These are phyloP conservation scores for Jasminum sambac DNA, from an alignment of 257 asterid genomes.

Conservation along the genomic window DNA sequence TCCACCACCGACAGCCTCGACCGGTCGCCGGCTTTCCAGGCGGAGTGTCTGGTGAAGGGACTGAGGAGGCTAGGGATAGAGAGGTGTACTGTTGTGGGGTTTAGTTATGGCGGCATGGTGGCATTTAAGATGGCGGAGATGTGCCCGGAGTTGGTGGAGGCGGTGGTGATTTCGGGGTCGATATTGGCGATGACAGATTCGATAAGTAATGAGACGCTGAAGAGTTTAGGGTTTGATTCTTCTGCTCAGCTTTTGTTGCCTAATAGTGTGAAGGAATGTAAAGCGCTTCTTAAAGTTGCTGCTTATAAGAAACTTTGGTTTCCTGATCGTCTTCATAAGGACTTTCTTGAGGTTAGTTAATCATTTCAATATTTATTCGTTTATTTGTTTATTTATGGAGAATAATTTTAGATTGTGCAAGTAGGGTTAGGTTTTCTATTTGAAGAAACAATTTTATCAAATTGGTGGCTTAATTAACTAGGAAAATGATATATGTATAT, in stretches of 20 bases:
- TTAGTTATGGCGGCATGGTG: slow-evolving; percentile 97
- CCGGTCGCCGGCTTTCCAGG: slow-evolving; percentile 81
- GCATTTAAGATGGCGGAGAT: slow-evolving; percentile 90
- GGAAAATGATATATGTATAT: no score
- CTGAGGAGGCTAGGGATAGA: slow-evolving; percentile 64
- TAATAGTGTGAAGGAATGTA: slow-evolving; percentile 58
- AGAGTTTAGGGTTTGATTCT: slow-evolving; percentile 63
- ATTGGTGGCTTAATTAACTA: no score
- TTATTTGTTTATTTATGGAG: no score
- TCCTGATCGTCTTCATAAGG: slow-evolving; percentile 77
- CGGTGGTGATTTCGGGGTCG: slow-evolving; percentile 72
- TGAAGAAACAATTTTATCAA: no score
- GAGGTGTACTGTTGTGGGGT: slow-evolving; percentile 74
- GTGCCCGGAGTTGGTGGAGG: slow-evolving; percentile 61
- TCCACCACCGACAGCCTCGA: slow-evolving; percentile 59
- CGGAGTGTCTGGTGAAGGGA: slow-evolving; percentile 63
- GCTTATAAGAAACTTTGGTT: slow-evolving; percentile 86
- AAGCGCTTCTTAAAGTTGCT: slow-evolving; percentile 76
- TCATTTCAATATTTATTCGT: no score
- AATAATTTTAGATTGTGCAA: no score
- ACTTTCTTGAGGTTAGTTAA: slow-evolving; percentile 66
- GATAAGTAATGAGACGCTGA: slow-evolving; percentile 45
- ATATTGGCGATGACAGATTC: slow-evolving; percentile 82
- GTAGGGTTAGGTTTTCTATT: no score
- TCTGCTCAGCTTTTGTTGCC: slow-evolving; percentile 85